Evolutionary conservation across 352 stramenopile genomes (phyloP).

Genomic region (Phytopythium cucurbitacearum): DNA sequence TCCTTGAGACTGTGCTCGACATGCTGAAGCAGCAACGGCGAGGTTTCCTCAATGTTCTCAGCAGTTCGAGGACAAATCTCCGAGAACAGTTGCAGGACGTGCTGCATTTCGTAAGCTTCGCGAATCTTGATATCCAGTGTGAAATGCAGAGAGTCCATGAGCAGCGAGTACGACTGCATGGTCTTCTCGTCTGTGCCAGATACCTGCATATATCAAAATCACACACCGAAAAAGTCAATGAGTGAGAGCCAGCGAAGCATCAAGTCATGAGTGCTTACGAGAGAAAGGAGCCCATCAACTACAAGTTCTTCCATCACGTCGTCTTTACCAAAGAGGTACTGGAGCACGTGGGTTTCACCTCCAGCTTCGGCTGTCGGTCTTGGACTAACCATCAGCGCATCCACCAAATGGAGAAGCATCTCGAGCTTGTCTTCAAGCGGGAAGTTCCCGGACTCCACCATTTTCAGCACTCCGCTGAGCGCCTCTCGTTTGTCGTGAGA

Average conservation of each 20-base stretch:
- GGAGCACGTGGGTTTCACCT: slow-evolving; percentile 33
- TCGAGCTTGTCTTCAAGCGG: slow-evolving; percentile 66
- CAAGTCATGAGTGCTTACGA: slow-evolving; percentile 28
- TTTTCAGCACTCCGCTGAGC: slow-evolving; percentile 57
- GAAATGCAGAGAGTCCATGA: slow-evolving; percentile 58
- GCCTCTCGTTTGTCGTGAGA: slow-evolving; percentile 43
- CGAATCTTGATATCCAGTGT: slow-evolving; percentile 67
- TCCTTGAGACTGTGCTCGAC: slow-evolving; percentile 78
- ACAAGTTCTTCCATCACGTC: slow-evolving; percentile 62
- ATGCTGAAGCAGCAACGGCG: slow-evolving; percentile 68
- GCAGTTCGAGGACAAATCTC: slow-evolving; percentile 68
- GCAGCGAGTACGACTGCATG: slow-evolving; percentile 45
- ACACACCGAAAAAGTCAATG: not conserved
- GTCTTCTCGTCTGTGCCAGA: slow-evolving; percentile 47
- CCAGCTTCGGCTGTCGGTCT: slow-evolving; percentile 1
- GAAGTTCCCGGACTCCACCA: slow-evolving; percentile 53
- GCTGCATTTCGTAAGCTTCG: slow-evolving; percentile 71
- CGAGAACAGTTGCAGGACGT: slow-evolving; percentile 69
- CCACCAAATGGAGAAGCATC: slow-evolving; percentile 59
- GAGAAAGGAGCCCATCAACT: slow-evolving; percentile 49
- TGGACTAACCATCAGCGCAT: slow-evolving; percentile 34
- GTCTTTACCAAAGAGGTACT: slow-evolving; percentile 66
- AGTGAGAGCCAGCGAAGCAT: not conserved
- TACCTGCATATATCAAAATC: slow-evolving; percentile 24
- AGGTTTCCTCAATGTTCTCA: slow-evolving; percentile 70